Evolutionary conservation across 805 yeast species (phyloP).

Genomic region (Schwanniomyces sp.): DNA sequence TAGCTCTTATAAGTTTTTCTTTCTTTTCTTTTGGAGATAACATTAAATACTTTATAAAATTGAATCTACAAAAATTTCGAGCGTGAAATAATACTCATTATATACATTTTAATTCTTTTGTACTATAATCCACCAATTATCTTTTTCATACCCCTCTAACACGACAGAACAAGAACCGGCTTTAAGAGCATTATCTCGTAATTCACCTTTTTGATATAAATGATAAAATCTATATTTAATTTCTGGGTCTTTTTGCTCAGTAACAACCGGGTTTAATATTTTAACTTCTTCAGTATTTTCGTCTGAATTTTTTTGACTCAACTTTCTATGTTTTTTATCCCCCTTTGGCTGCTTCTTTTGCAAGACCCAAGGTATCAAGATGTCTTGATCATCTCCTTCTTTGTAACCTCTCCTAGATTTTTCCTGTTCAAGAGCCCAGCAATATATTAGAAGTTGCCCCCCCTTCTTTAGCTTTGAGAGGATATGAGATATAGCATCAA

Average conservation of each 20-base stretch:
- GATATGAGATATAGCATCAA: slow-evolving; percentile 71
- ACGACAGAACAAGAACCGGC: slow-evolving; percentile 72
- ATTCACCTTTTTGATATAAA: slow-evolving; percentile 79
- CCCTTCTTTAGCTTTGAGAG: slow-evolving; percentile 54
- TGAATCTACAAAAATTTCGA: neutral
- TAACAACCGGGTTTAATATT: slow-evolving; percentile 12
- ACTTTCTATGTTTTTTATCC: slow-evolving; percentile 8
- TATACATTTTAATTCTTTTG: slow-evolving; percentile 11
- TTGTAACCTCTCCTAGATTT: slow-evolving; percentile 86
- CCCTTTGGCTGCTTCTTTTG: slow-evolving; percentile 37
- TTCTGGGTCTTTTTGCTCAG: slow-evolving; percentile 24
- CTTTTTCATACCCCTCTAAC: slow-evolving; percentile 83
- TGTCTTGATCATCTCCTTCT: slow-evolving; percentile 90
- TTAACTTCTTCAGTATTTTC: slow-evolving; percentile 9
- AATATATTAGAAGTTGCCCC: slow-evolving; percentile 80
- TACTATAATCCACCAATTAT: slow-evolving; percentile 80
- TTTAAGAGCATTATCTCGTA: slow-evolving; percentile 60
- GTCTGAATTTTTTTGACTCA: neutral
- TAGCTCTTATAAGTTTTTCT: slow-evolving; percentile 50
- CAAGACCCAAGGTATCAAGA: slow-evolving; percentile 93
- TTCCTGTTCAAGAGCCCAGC: slow-evolving; percentile 96
- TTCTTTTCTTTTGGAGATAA: slow-evolving; percentile 33
- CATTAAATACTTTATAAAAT: slow-evolving; percentile 11
- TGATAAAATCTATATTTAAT: slow-evolving; percentile 88
- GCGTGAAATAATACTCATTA: neutral